These are phyloP conservation scores for Annulohypoxylon nitens DNA, from an alignment of 495 filamentous ascomycete genomes.

Conservation along the genomic window DNA sequence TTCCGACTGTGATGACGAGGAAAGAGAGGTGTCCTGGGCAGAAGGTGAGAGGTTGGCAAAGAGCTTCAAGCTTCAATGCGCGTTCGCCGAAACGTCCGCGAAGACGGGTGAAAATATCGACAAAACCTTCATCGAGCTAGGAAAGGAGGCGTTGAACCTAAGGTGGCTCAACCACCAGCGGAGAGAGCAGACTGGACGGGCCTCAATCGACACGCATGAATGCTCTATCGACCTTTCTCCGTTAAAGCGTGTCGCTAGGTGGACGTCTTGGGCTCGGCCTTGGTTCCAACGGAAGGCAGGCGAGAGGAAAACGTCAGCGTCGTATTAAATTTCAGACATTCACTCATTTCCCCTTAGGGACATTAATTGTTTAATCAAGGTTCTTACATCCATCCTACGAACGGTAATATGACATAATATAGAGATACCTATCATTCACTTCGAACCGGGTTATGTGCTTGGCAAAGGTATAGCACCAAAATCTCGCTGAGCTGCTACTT, in stretches of 20 bases:
- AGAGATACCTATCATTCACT: conserved; percentile 1
- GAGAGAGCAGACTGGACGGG: conserved; percentile 39
- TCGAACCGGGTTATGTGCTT: neutral
- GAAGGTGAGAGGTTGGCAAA: conserved; percentile 48
- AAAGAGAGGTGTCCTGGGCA: conserved; percentile 48
- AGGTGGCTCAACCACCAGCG: conserved; percentile 45
- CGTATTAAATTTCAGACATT: conserved; percentile 20
- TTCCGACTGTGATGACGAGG: conserved; percentile 44
- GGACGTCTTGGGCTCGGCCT: conserved; percentile 42
- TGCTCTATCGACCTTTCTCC: conserved; percentile 19
- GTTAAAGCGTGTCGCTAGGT: conserved; percentile 30
- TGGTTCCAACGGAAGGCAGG: conserved; percentile 38
- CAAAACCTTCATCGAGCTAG: conserved; percentile 50
- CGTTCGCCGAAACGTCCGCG: conserved; percentile 57
- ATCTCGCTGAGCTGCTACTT: neutral
- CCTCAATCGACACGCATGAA: conserved; percentile 1
- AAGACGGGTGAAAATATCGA: conserved; percentile 56
- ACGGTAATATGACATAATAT: neutral
- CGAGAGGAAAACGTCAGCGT: conserved; percentile 22
- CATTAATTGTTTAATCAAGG: neutral
- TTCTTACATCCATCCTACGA: conserved; percentile 1
- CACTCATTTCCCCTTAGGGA: neutral
- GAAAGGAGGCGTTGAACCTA: conserved; percentile 49
- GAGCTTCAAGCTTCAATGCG: conserved; percentile 43
- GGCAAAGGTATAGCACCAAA: neutral